Evolutionary conservation across 2,329 filamentous ascomycete genomes (phyloP), one percentile per base, ranked within the genome.

Genomic region (Tolypocladium ovalisporum): DNA sequence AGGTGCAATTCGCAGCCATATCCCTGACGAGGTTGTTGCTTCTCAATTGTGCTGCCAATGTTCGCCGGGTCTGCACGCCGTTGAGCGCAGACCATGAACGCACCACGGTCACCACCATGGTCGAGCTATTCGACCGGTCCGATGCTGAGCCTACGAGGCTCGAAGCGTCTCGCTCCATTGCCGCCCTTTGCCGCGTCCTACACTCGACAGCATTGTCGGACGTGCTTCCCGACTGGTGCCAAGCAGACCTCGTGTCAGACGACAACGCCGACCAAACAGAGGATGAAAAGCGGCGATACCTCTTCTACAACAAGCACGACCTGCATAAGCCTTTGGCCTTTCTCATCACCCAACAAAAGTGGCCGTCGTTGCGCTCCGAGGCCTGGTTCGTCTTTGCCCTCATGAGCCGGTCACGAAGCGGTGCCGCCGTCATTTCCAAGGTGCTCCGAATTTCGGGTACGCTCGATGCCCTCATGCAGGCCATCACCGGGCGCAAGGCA

Each of bases 321-420:
- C 66, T 83, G 15, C 63, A 68, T 17, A 64, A 70, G 9, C 70
- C 76, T 0, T 71, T 87, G 8, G 65, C 74, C 1, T 81, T 78
- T 62, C 75, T 86, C 32, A 71, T 84, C 29, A 76, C 73, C 2
- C 83, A 86, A 64, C 70, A 68, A 3, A 84, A 82, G 61, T 86
- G 82, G 75, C 80, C 82, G 0, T 73, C 79, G 2, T 71, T 87
- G 2, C 75, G 80, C 22, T 83, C 81, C 42, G 84, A 87, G 64
- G 76, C 79, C 3, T 82, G 83, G 77, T 86, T 86, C 60, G 77
- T 84, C 7, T 75, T 85, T 55, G 84, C 84, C 2, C 75, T 86
- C 37, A 81, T 86, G 76, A 76, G 77, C 44, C 75, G 81, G 34
- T 76, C 77, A 1, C 57, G 65, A 1, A 76, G 80, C 39, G 81